Evolutionary conservation across 2,329 filamentous ascomycete species (phyloP), one percentile per base, ranked within the genome.

Genomic region (Exophiala alcalophila): DNA sequence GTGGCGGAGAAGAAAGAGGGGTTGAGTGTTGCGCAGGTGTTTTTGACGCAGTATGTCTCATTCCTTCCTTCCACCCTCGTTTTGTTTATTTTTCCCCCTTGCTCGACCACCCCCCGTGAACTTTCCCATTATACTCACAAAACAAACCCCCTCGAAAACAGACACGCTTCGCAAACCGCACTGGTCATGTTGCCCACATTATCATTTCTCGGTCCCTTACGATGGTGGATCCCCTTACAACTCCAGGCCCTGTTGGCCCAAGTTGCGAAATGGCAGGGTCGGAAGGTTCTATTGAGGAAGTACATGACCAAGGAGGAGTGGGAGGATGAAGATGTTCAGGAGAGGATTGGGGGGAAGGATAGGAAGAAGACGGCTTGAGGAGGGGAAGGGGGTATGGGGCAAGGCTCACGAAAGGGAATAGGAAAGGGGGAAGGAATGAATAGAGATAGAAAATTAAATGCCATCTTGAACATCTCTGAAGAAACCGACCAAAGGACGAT

Each of bases 161-260:
- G 47, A 40, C 48, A 51, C 29, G 29, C 39, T 14, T 36, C 35
- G 6, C 40, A 84, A 29, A 87, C 73, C 0, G 78, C 73, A 27
- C 74, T 73, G 4, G 71, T 77, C 80, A 87, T 84, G 59, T 86
- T 87, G 11, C 83, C 83, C 10, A 28, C 9, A 7, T 21, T 33
- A 14, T 44, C 24, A 28, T 40, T 41, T 21, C 40, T 51, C 19
- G 48, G 48, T 3, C 48, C 48, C 3, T 32, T 51, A 4, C 37
- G 48, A 26, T 51, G 48, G 48, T 51, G 44, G 44, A 31, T 51
- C 14, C 48, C 48, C 1, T 48, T 30, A 32, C 16, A 41, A 14
- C 14, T 51, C n/a, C 44, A 51, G 36, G 34, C 29, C 10, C n/a
- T 45, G 3, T 36, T 35, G 21, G 35, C 37, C 14, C 20, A 29